Evolutionary conservation across 2,329 filamentous ascomycete species (phyloP).

Genomic region (Ophiostoma australiae): DNA sequence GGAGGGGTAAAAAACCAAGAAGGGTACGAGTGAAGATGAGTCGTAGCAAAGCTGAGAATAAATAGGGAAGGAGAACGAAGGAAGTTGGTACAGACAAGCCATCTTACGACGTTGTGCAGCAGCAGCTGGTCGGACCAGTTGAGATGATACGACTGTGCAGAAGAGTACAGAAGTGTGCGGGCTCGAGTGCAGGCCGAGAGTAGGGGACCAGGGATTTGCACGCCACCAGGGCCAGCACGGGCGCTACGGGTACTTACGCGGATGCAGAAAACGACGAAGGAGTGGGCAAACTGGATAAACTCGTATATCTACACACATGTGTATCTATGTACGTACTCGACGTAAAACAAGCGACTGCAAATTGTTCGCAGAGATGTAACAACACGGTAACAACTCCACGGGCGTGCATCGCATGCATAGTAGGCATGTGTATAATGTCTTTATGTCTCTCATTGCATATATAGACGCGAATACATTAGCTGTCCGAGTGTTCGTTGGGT

Average conservation of each 20-base stretch:
- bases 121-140: not conserved
- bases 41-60: not conserved
- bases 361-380: not conserved
- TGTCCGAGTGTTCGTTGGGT: not conserved
- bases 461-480: no score
- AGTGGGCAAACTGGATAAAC: not conserved
- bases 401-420: not conserved
- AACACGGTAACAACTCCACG: not conserved
- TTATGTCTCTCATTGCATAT: not conserved
- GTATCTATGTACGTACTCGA: no score
- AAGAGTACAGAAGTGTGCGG: not conserved
- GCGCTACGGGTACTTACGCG: slow-evolving; percentile 2
- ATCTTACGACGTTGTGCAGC: not conserved
- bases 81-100: not conserved
- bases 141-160: not conserved
- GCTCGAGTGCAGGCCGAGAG: not conserved
- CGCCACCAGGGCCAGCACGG: slow-evolving; percentile 1
- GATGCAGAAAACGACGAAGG: not conserved
- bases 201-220: not conserved
- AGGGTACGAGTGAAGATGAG: not conserved
- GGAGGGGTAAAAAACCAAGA: not conserved
- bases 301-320: not conserved
- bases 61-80: not conserved
- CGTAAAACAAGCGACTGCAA: not conserved
- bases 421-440: not conserved